A percentile compares a stretch with the other conserved stretches of the same genome.
Conservation (phyloP, 495 filamentous ascomycete genomes). For the Penicillium chermesinum region DNA sequence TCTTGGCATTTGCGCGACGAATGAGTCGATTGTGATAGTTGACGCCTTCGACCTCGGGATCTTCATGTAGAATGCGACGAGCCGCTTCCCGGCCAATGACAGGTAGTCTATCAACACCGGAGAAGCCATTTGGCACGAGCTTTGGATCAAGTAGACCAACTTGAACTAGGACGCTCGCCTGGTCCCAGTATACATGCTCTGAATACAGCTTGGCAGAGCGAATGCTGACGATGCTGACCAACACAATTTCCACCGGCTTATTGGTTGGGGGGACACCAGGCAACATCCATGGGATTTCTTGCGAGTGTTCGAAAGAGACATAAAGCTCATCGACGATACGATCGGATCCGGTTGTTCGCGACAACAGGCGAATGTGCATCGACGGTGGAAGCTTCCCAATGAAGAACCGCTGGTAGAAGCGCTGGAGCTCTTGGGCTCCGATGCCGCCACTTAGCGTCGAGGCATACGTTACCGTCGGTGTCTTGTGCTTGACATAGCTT, state of each 20-base stretch:
- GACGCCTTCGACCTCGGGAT: slow-evolving; percentile 34
- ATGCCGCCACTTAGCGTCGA: slow-evolving; percentile 66
- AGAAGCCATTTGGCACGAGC: slow-evolving; percentile 41
- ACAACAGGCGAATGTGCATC: slow-evolving; percentile 63
- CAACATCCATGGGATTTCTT: slow-evolving; percentile 72
- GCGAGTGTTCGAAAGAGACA: slow-evolving; percentile 63
- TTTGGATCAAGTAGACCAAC: slow-evolving; percentile 67
- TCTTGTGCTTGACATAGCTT: slow-evolving; percentile 44
- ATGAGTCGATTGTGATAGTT: slow-evolving; percentile 42
- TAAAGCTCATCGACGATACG: slow-evolving; percentile 58
- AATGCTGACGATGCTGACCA: slow-evolving; percentile 72
- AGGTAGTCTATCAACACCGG: slow-evolving; percentile 59
- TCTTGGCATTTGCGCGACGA: slow-evolving; percentile 23
- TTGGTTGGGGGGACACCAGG: slow-evolving; percentile 71
- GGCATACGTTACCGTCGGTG: slow-evolving; percentile 52
- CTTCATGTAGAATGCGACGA: slow-evolving; percentile 59
- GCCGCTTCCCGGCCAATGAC: slow-evolving; percentile 65
- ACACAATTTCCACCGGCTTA: slow-evolving; percentile 59
- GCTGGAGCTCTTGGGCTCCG: slow-evolving; percentile 58
- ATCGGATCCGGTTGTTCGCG: slow-evolving; percentile 59
- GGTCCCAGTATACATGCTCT: slow-evolving; percentile 87
- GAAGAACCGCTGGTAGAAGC: slow-evolving; percentile 73
- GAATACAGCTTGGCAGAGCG: slow-evolving; percentile 69
- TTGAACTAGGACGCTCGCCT: slow-evolving; percentile 74
- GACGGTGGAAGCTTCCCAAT: slow-evolving; percentile 64